Percentiles rank a stretch among this genome's conserved stretches.
phyloP scores from a whole-genome alignment of 768 basidiomycete species.

The Rhodotorula babjevae region DNA sequence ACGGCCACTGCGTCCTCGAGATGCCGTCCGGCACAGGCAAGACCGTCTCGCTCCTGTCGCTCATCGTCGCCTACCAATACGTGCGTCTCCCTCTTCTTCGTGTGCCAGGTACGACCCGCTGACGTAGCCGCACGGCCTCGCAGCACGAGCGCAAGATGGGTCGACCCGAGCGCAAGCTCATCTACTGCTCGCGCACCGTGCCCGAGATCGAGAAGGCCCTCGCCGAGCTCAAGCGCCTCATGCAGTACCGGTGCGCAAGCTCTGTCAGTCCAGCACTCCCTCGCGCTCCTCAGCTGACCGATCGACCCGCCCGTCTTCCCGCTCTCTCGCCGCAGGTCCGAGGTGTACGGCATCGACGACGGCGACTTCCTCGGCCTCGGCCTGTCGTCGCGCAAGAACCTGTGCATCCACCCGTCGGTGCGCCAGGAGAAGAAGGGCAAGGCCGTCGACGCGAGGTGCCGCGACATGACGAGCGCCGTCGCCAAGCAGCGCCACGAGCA shows the following conservation, averaged over 20 bases:
- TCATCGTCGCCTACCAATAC: constrained; percentile 98
- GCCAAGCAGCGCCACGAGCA: constrained; percentile 60
- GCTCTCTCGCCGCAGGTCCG: constrained; percentile 48
- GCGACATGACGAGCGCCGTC: constrained; percentile 83
- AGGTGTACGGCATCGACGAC: constrained; percentile 62
- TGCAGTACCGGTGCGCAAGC: constrained; percentile 77
- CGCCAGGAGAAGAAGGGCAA: constrained; percentile 95
- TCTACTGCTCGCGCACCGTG: constrained; percentile 98
- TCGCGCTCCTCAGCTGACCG: no score
- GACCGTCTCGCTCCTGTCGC: constrained; percentile 87
- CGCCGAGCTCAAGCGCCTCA: constrained; percentile 85
- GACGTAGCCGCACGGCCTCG: background rate
- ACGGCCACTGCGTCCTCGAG: constrained; percentile 97
- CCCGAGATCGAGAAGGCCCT: constrained; percentile 99
- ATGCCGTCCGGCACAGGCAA: constrained; percentile 99
- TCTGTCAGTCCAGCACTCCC: no score
- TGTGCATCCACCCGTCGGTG: constrained; percentile 92
- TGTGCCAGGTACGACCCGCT: no score
- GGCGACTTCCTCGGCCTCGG: constrained; percentile 79
- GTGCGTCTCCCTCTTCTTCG: constrained; percentile 51
- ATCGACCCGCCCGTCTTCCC: no score
- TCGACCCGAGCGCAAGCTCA: constrained; percentile 66
- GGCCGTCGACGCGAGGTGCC: constrained; percentile 91
- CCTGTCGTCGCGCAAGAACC: constrained; percentile 88
- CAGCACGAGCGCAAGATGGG: constrained; percentile 60